Percentiles rank a stretch among this genome's conserved stretches.
Evolutionary conservation across 2,329 filamentous ascomycete genomes (phyloP).

Genomic region (Epichloe festucae): DNA sequence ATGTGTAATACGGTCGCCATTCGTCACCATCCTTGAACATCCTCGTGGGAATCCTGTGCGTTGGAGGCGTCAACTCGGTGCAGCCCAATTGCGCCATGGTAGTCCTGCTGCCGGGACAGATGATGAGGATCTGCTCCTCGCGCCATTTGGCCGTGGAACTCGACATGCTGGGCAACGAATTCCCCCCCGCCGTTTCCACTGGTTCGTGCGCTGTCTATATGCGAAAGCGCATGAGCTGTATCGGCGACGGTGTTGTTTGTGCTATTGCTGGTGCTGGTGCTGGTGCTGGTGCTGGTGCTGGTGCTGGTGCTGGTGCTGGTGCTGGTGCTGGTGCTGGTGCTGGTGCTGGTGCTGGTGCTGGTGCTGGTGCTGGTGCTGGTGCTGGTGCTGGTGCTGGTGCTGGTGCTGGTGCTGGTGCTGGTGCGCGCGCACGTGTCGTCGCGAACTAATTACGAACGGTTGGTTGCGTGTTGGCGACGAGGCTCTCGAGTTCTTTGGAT

Average conservation of each 20-base stretch:
- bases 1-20: slow-evolving; percentile 63
- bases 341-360: not conserved
- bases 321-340: not conserved
- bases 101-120: slow-evolving; percentile 75
- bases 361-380: not conserved
- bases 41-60: slow-evolving; percentile 74
- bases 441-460: not conserved
- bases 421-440: not conserved
- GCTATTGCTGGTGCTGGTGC: not conserved
- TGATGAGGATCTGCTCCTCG: slow-evolving; percentile 54
- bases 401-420: not conserved
- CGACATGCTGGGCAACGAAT: slow-evolving; percentile 31
- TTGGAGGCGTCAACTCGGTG: slow-evolving; percentile 82
- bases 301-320: not conserved
- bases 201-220: not conserved
- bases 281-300: not conserved
- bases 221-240: not conserved
- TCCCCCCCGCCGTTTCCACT: not conserved
- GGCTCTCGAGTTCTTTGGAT: too few relatives aligned
- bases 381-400: not conserved
- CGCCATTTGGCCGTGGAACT: slow-evolving; percentile 45
- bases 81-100: slow-evolving; percentile 86
- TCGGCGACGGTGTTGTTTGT: not conserved
- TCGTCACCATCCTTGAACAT: slow-evolving; percentile 88
- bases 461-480: too few relatives aligned